Evolutionary conservation across 805 yeast species (phyloP).

Genomic region (Cyberlindnera amylophila): DNA sequence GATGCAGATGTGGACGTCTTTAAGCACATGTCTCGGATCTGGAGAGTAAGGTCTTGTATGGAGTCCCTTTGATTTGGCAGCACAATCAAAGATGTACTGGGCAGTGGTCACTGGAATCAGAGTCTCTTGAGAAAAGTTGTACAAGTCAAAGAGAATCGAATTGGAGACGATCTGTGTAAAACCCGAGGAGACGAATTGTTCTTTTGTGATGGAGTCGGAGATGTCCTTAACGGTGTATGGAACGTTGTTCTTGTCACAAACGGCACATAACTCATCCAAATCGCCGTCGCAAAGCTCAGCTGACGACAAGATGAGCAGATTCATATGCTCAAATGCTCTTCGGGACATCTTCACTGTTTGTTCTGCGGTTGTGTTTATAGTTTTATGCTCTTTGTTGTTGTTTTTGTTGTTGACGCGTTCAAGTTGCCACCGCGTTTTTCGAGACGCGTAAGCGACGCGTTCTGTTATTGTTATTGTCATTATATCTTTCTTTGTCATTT

Average conservation of each 20-base stretch:
- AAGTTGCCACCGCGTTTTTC: too few relatives aligned
- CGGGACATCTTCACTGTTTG: slow-evolving; percentile 16
- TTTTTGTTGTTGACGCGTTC: neutral
- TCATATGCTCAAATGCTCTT: slow-evolving; percentile 21
- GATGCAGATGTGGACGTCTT: slow-evolving; percentile 56
- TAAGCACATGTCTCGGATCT: slow-evolving; percentile 61
- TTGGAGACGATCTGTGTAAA: slow-evolving; percentile 50
- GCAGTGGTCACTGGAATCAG: slow-evolving; percentile 66
- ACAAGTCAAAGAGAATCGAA: slow-evolving; percentile 43
- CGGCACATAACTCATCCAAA: slow-evolving; percentile 15
- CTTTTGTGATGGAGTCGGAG: slow-evolving; percentile 20
- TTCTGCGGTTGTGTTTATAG: neutral
- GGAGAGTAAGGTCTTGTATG: slow-evolving; percentile 64
- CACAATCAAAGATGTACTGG: slow-evolving; percentile 55
- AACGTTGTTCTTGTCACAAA: slow-evolving; percentile 28
- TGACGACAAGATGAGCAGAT: slow-evolving; percentile 21
- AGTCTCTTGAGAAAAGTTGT: slow-evolving; percentile 37
- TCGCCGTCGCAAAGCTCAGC: slow-evolving; percentile 15
- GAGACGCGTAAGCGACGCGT: too few relatives aligned
- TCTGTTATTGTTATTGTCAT: too few relatives aligned
- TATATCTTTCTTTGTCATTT: too few relatives aligned
- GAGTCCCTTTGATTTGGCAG: slow-evolving; percentile 31
- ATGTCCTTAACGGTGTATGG: slow-evolving; percentile 18
- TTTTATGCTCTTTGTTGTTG: neutral
- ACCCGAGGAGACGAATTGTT: slow-evolving; percentile 20